A percentile compares a stretch with the other conserved stretches of the same genome.
Evolutionary conservation across 169 alveolate genomes (phyloP).

Genomic region (Cryptosporidium baileyi): DNA sequence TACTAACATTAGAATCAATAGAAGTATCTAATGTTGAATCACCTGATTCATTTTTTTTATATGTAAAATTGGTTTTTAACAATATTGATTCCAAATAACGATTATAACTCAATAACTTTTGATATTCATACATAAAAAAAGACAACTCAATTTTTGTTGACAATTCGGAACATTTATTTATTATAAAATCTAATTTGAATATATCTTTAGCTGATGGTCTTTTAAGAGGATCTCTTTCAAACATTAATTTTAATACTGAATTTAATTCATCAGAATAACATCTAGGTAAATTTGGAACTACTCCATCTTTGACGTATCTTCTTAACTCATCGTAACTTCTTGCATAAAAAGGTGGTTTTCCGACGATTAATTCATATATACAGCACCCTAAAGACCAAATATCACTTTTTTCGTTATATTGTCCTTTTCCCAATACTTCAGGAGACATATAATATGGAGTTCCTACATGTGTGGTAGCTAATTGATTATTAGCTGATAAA

Average conservation of each 20-base stretch:
- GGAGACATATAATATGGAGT: constrained; percentile 98
- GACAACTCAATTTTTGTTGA: neutral
- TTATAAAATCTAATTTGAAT: constrained; percentile 1
- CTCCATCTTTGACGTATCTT: constrained; percentile 78
- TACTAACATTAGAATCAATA: constrained; percentile 12
- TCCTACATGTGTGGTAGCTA: constrained; percentile 94
- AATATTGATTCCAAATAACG: constrained; percentile 33
- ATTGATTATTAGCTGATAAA: constrained; percentile 87
- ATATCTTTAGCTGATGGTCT: constrained; percentile 82
- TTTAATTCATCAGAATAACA: constrained; percentile 78
- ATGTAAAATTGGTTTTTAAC: neutral
- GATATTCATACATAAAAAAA: constrained; percentile 30
- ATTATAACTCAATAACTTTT: constrained; percentile 14
- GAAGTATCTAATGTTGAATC: constrained; percentile 40
- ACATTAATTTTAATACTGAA: constrained; percentile 74
- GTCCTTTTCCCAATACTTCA: constrained; percentile 89
- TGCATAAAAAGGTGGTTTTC: constrained; percentile 93
- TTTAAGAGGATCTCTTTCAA: constrained; percentile 75
- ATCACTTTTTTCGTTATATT: constrained; percentile 93
- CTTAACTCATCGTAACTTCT: constrained; percentile 80
- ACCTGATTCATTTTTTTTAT: neutral
- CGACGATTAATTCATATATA: constrained; percentile 89
- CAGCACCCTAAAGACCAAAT: constrained; percentile 93
- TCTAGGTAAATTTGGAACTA: constrained; percentile 77
- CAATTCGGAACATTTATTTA: neutral